phyloP scores from a whole-genome alignment of 805 yeast genomes.

The Wickerhamiella kurtzmanii region DNA sequence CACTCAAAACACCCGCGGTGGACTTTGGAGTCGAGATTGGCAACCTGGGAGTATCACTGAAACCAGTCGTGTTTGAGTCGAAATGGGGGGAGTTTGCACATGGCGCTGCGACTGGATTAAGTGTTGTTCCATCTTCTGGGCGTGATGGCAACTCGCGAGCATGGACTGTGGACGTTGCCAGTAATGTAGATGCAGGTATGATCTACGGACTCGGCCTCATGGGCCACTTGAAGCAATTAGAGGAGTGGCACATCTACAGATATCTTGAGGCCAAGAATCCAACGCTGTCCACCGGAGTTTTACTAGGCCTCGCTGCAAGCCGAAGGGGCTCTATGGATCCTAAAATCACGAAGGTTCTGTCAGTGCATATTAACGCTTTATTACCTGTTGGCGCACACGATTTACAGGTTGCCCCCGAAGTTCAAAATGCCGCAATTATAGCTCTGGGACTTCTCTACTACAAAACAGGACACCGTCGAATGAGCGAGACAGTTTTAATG shows the following conservation, averaged over 20 bases:
- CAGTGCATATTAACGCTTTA: slow-evolving; percentile 85
- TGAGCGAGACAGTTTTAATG: slow-evolving; percentile 64
- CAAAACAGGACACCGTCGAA: slow-evolving; percentile 66
- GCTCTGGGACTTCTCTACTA: slow-evolving; percentile 80
- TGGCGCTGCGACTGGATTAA: slow-evolving; percentile 79
- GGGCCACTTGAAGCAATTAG: slow-evolving; percentile 70
- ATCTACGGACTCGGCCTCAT: slow-evolving; percentile 82
- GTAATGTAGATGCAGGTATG: slow-evolving; percentile 89
- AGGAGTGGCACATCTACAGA: slow-evolving; percentile 94
- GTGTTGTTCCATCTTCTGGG: slow-evolving; percentile 17
- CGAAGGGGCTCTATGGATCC: slow-evolving; percentile 68
- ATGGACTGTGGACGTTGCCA: slow-evolving; percentile 20
- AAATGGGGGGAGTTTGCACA: slow-evolving; percentile 88
- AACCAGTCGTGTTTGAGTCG: slow-evolving; percentile 35
- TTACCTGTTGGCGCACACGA: slow-evolving; percentile 86
- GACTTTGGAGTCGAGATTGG: slow-evolving; percentile 49
- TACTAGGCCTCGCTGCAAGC: slow-evolving; percentile 90
- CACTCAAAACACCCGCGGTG: slow-evolving; percentile 42
- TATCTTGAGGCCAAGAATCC: slow-evolving; percentile 82
- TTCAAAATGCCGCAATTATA: slow-evolving; percentile 82
- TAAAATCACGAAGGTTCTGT: slow-evolving; percentile 75
- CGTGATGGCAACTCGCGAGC: background rate
- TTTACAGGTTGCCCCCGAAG: slow-evolving; percentile 65
- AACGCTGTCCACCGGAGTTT: slow-evolving; percentile 69
- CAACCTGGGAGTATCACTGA: background rate